Conservation (phyloP, 768 basidiomycete species). For the Asterophora lycoperdoides region DNA sequence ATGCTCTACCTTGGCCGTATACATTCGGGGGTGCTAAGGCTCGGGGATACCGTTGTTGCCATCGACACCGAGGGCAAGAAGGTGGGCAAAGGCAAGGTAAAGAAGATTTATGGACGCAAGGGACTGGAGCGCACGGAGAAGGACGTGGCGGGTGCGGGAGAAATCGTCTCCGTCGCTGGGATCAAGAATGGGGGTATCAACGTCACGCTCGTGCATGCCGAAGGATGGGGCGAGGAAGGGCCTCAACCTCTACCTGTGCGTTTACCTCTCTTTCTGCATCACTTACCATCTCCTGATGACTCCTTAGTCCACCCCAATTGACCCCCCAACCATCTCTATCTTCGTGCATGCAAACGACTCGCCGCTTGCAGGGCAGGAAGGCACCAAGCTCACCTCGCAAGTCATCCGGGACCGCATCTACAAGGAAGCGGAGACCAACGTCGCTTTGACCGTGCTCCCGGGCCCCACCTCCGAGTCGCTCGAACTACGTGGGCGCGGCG, state of each 20-base stretch:
- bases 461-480: constrained; percentile 47
- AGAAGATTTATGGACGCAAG: constrained; percentile 36
- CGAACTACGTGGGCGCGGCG: constrained; percentile 45
- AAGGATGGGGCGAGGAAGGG: constrained; percentile 40
- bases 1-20: constrained; percentile 45
- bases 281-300: not conserved
- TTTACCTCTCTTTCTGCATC: not conserved
- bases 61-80: constrained; percentile 40
- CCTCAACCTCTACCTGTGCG: constrained; percentile 36
- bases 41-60: constrained; percentile 38
- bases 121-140: constrained; percentile 43
- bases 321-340: constrained; percentile 48
- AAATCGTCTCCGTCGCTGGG: constrained; percentile 47
- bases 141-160: constrained; percentile 41
- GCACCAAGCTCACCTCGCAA: constrained; percentile 46
- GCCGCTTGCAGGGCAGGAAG: constrained; percentile 42
- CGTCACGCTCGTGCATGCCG: constrained; percentile 39
- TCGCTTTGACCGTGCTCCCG: constrained; percentile 44
- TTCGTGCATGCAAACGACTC: constrained; percentile 45
- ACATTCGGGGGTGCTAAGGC: constrained; percentile 34
- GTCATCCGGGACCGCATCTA: constrained; percentile 44
- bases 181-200: constrained; percentile 46
- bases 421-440: constrained; percentile 50
- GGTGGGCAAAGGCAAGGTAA: constrained; percentile 47
- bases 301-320: constrained; percentile 41